Conservation (phyloP, 192 early-diverging fungal genomes). For the Coemansia sp. region DNA sequence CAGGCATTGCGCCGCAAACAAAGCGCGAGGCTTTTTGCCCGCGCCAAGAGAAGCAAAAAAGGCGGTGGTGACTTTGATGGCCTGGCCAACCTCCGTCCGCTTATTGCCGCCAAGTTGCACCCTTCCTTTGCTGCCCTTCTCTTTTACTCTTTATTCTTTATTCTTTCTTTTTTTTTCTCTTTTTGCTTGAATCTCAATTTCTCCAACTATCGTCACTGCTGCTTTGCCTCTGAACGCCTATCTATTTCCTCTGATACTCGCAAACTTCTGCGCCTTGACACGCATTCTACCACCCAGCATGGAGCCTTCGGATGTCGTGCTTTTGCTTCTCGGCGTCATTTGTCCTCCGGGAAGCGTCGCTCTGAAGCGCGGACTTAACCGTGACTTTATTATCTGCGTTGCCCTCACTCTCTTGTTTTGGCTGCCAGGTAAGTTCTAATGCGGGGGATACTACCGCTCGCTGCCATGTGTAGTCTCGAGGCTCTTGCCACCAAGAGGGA, state of each 20-base stretch:
- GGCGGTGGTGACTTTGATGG: neutral
- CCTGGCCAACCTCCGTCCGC: neutral
- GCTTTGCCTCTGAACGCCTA: neutral
- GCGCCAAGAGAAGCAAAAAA: neutral
- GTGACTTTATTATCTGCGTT: constrained; percentile 68
- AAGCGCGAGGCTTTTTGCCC: neutral
- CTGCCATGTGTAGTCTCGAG: neutral
- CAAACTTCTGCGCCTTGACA: neutral
- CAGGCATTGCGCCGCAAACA: neutral
- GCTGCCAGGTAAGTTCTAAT: constrained; percentile 59
- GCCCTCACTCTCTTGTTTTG: constrained; percentile 65
- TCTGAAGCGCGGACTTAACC: constrained; percentile 62
- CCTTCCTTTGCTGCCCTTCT: neutral
- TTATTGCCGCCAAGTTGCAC: too few species aligned
- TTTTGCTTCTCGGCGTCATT: constrained; percentile 41
- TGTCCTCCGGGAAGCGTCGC: constrained; percentile 66
- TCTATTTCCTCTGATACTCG: neutral
- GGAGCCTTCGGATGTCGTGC: constrained; percentile 51
- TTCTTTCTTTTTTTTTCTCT: constrained; percentile 8
- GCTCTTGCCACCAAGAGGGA: neutral
- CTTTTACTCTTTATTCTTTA: neutral
- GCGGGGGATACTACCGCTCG: neutral
- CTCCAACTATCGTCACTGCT: neutral
- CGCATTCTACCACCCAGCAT: constrained; percentile 3
- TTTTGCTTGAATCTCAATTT: neutral